These are phyloP conservation scores for Drechmeria coniospora DNA, from an alignment of 2,329 filamentous ascomycete species.

Conservation along the genomic window DNA sequence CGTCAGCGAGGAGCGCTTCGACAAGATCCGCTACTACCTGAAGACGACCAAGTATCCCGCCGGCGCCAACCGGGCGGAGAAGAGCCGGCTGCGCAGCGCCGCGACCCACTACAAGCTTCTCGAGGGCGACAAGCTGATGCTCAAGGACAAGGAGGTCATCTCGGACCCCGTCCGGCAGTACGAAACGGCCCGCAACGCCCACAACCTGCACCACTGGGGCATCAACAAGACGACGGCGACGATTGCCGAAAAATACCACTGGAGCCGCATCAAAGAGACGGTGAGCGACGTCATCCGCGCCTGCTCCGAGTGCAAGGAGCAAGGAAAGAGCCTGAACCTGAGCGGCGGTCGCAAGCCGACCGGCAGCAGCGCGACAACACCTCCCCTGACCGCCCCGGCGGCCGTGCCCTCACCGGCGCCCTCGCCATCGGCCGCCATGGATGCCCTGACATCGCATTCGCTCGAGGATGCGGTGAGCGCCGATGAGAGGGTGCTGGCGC, in stretches of 20 bases:
- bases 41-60: conserved; percentile 88
- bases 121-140: conserved; percentile 69
- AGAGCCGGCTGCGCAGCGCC: conserved; percentile 82
- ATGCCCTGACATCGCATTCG: neutral
- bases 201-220: conserved; percentile 65
- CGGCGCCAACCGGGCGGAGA: conserved; percentile 87
- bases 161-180: conserved; percentile 81
- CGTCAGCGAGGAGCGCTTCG: conserved; percentile 89
- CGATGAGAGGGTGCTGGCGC: conserved; percentile 10
- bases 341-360: conserved; percentile 9
- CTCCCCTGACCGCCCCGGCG: too few relatives aligned
- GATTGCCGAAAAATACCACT: conserved; percentile 89
- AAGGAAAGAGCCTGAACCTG: conserved; percentile 37
- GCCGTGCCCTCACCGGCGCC: neutral
- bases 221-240: conserved; percentile 97
- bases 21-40: conserved; percentile 96
- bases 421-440: neutral
- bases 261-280: conserved; percentile 96
- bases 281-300: conserved; percentile 89
- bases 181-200: conserved; percentile 67
- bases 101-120: conserved; percentile 88
- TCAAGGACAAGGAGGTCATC: conserved; percentile 96
- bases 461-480: conserved; percentile 1
- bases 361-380: conserved; percentile 2
- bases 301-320: conserved; percentile 78